phyloP scores from a whole-genome alignment of 192 early-diverging fungal genomes.

The Gamsiella multidivaricata region DNA sequence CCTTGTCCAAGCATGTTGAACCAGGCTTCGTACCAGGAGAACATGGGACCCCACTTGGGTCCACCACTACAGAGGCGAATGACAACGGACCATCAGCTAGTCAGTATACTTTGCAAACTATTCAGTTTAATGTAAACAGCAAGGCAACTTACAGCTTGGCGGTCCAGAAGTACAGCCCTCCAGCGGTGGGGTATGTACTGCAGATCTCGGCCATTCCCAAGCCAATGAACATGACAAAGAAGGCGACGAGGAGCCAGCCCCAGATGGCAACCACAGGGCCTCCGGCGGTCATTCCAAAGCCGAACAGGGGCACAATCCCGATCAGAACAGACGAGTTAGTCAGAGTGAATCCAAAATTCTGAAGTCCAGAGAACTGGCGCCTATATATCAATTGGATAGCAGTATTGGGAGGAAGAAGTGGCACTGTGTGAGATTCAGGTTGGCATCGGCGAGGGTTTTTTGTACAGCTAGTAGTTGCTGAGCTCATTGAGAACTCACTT shows the following conservation, averaged over 20 bases:
- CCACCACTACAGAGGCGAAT: constrained; percentile 23
- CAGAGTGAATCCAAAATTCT: constrained; percentile 51
- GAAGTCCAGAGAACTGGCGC: constrained; percentile 46
- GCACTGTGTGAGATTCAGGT: too few relatives aligned
- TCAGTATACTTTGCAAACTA: not conserved
- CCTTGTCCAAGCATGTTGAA: constrained; percentile 58
- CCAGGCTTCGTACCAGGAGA: constrained; percentile 57
- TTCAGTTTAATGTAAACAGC: not conserved
- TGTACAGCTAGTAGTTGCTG: not conserved
- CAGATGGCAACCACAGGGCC: constrained; percentile 62
- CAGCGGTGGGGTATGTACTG: constrained; percentile 61
- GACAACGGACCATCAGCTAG: not conserved
- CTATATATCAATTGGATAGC: constrained; percentile 4
- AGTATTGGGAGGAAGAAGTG: too few relatives aligned
- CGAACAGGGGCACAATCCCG: constrained; percentile 51
- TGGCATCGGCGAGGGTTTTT: too few relatives aligned
- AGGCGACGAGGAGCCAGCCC: constrained; percentile 63
- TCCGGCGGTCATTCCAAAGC: constrained; percentile 56
- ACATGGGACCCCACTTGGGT: constrained; percentile 55
- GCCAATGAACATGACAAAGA: constrained; percentile 60
- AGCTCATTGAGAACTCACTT: constrained; percentile 14
- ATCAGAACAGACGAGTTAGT: constrained; percentile 47
- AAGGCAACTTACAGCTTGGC: constrained; percentile 38
- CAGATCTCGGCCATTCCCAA: constrained; percentile 66
- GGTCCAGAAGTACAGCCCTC: constrained; percentile 54